Base-by-base conservation (phyloP, 1,284 basidiomycete species). In the Sparassis latifolia region DNA sequence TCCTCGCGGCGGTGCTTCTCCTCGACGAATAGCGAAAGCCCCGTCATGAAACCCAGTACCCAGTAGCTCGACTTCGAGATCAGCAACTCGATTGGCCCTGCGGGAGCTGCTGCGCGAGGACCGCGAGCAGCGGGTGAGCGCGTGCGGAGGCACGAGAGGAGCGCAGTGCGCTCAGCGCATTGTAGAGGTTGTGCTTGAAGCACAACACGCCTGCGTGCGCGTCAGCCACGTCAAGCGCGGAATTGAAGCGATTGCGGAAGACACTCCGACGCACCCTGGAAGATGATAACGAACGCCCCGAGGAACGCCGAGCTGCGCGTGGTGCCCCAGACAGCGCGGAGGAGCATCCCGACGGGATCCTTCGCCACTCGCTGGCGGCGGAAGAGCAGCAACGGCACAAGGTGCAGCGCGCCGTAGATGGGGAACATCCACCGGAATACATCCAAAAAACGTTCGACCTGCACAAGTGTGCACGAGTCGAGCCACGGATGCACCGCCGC, bases 251-350 rank as follows among this genome's bases (percentile, higher is more conserved):
- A 35, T 29, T 35, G 29, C 31, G 35, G 42, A n/a, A n/a, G 29
- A 49, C 33, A 52, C 10, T 27, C 7, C 32, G 38, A 67, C 83
- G 51, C 55, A 90, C 89, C 65, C 66, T 98, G 93, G 66, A 88
- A 96, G 53, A 93, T 85, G 41, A 86, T 69, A 40, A 98, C 85
- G 58, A 96, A 96, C 4, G 81, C 72, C 2, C 89, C 90, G 29
- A 98, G 71, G 76, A 98, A 99, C 0, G 92, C 84, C 1, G 89
- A 92, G 59, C 91, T 95, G 46, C 94, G 76, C 53, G 84, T 67
- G 7, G 92, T 93, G 6, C 93, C 93, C 62, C 80, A 69, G 0
- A 79, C 70, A 0, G 88, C 84, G 50, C 78, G 79, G 5, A 78
- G 61, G 1, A 94, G 68, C 69, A 91, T 84, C 35, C 69, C 72